phyloP scores from a whole-genome alignment of 73 alveolate genomes.

The Blepharisma japonicum region DNA sequence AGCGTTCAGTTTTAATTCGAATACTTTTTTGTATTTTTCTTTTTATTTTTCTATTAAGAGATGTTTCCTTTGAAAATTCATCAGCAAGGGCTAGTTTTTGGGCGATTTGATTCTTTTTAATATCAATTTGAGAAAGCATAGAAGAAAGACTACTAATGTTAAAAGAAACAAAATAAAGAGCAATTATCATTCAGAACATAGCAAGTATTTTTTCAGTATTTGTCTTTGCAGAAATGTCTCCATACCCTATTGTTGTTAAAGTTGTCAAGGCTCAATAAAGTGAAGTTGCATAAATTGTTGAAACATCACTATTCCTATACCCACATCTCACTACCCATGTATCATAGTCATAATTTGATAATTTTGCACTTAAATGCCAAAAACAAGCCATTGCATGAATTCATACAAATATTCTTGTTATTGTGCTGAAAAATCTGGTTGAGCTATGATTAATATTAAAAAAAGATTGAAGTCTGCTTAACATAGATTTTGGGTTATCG shows the following conservation, averaged over 20 bases:
- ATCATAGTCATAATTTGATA: constrained; percentile 54
- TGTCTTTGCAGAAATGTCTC: constrained; percentile 56
- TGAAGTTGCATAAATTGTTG: background rate
- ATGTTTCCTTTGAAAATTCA: constrained; percentile 33
- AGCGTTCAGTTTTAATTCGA: too few relatives aligned
- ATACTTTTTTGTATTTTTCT: too few relatives aligned
- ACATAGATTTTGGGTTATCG: constrained; percentile 8
- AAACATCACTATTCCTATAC: constrained; percentile 39
- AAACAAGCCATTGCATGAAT: constrained; percentile 67
- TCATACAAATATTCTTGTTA: constrained; percentile 38
- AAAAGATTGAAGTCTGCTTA: background rate
- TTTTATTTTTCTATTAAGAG: background rate
- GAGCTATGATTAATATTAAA: constrained; percentile 33
- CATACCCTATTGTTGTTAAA: constrained; percentile 70
- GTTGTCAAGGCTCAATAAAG: constrained; percentile 51
- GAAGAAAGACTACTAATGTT: constrained; percentile 60
- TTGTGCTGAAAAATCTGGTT: constrained; percentile 40
- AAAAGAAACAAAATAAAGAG: constrained; percentile 67
- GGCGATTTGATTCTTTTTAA: background rate
- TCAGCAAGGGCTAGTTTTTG: constrained; percentile 17
- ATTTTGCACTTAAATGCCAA: constrained; percentile 64
- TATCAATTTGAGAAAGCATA: constrained; percentile 33
- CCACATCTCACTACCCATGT: constrained; percentile 74
- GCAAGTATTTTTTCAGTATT: constrained; percentile 49
- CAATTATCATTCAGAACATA: constrained; percentile 64